Percentiles rank a stretch among this genome's conserved stretches.
phyloP scores from a whole-genome alignment of 495 filamentous ascomycete species.

The Xylaria curta region DNA sequence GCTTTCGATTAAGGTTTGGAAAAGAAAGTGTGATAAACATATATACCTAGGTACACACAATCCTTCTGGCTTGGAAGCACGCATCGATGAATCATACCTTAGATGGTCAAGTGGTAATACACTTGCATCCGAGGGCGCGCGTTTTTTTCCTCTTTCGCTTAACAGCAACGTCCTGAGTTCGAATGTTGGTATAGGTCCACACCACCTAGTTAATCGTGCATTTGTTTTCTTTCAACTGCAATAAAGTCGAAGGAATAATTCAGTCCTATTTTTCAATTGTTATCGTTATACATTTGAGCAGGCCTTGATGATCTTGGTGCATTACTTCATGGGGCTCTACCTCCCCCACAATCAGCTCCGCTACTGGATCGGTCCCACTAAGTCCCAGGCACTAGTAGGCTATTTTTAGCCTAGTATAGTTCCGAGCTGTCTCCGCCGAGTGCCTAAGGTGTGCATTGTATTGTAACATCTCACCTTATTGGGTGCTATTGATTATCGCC shows the following conservation, averaged over 20 bases:
- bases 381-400: no score
- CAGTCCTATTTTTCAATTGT: background rate
- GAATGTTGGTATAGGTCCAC: background rate
- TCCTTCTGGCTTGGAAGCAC: background rate
- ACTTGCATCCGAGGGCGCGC: background rate
- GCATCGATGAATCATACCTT: constrained; percentile 4
- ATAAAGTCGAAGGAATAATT: background rate
- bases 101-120: constrained; percentile 19
- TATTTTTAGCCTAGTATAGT: no score
- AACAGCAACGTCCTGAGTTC: background rate
- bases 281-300: background rate
- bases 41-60: background rate
- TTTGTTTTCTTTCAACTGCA: background rate
- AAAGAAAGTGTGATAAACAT: background rate
- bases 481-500: no score
- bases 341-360: no score
- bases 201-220: no score
- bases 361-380: no score
- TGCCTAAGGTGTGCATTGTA: no score
- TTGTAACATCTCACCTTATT: no score
- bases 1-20: background rate
- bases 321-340: no score
- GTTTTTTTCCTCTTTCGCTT: background rate
- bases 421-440: no score
- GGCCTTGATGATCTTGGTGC: no score